Evolutionary conservation across 2,329 filamentous ascomycete species (phyloP), one percentile per base, ranked within the genome.

Genomic region (Cladophialophora psammophila): DNA sequence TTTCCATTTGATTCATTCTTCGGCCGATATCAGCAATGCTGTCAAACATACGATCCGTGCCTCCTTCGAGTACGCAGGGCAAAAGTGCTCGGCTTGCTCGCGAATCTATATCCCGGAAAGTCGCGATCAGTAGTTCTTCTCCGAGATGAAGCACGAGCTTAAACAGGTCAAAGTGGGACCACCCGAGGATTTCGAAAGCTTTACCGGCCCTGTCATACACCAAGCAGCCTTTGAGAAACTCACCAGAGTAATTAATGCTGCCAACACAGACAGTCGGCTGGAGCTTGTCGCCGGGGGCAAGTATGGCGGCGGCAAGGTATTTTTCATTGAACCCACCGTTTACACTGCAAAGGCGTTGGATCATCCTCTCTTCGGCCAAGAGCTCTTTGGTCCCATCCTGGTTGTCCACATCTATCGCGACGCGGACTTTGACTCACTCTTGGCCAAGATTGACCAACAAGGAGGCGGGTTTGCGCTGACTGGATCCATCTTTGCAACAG

Each of bases 201-300:
- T 94, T 80, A 86, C 92, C 73, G 91, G 91, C n/a, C 91, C 91
- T 31, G 91, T 94, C 67, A 94, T 94, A 78, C 91, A 94, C 81
- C 84, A 87, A 67, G 84, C 83, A 8, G 90, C 88, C 34, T 94
- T 94, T 83, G 86, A 92, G 77, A 93, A 92, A 79, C 85, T 94
- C 1, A 85, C 85, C 0, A 83, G 83, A 10, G 89, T 88, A 62
- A 93, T 94, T 69, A 90, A 94, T 71, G 86, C 85, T 34, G 90
- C 91, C 34, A 91, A 91, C 79, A 82, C 83, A 18, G 91, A 94
- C 78, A 78, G 80, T 10, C 85, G 89, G 67, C 84, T 94, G n/a
- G 84, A 90, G 76, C 83, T 92, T 2, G 76, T 94, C 18, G 85
- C 84, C 0, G 91, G 91, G 45, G 91, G 91, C 71, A 89, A 84